phyloP scores from a whole-genome alignment of 106 monocot species.

The Ottelia alismoides region DNA sequence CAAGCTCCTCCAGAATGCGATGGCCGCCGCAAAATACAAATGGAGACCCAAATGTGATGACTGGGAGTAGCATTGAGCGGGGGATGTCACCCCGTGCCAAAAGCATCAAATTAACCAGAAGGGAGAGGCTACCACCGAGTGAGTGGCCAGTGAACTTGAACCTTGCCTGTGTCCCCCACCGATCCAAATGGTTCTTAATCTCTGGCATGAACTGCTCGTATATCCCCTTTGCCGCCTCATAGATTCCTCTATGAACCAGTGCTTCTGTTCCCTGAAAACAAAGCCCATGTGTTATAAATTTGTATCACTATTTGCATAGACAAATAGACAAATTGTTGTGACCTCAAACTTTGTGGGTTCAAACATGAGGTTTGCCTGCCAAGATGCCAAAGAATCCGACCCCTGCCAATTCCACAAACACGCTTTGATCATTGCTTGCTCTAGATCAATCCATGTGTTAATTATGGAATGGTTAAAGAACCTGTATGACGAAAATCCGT shows the following conservation, averaged over 20 bases:
- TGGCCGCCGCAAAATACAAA: constrained; percentile 67
- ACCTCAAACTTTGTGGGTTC: constrained; percentile 92
- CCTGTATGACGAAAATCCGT: constrained; percentile 80
- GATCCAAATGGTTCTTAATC: constrained; percentile 30
- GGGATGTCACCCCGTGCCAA: constrained; percentile 27
- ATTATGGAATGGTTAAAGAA: constrained; percentile 5
- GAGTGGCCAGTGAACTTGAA: constrained; percentile 78
- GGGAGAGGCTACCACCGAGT: constrained; percentile 78
- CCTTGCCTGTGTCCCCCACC: constrained; percentile 30
- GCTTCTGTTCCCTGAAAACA: constrained; percentile 51
- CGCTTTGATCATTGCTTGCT: too few species aligned
- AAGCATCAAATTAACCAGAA: constrained; percentile 72
- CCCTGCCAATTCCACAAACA: constrained; percentile 35
- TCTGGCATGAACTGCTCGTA: constrained; percentile 76
- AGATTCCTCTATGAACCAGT: constrained; percentile 89
- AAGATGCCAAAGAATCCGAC: constrained; percentile 83
- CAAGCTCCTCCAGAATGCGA: constrained; percentile 27
- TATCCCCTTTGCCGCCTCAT: constrained; percentile 91
- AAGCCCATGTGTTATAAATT: too few species aligned
- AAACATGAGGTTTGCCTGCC: constrained; percentile 94
- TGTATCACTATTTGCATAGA: too few species aligned
- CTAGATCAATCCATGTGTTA: too few species aligned
- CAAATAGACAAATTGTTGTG: too few species aligned
- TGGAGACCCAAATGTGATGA: constrained; percentile 82
- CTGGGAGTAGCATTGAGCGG: constrained; percentile 31